Percentiles rank a stretch among this genome's conserved stretches.
phyloP scores from a whole-genome alignment of 495 filamentous ascomycete species.

The Tetracladium marchalianum region DNA sequence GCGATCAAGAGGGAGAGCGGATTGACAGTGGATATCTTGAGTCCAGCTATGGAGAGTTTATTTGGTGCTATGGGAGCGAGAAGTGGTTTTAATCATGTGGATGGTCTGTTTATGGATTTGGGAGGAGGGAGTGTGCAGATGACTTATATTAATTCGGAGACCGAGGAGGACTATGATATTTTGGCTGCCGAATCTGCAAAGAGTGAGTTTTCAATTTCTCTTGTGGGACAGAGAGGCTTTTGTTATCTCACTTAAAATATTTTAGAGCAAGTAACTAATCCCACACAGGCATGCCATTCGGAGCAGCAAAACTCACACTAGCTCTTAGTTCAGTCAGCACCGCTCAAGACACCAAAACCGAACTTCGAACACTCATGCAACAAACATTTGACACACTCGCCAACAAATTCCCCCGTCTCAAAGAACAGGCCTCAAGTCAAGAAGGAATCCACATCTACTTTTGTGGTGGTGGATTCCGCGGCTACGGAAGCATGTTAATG shows the following conservation, averaged over 20 bases:
- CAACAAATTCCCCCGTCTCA: conserved; percentile 37
- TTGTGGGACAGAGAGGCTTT: background rate
- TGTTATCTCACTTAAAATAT: no score
- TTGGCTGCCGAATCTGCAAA: conserved; percentile 36
- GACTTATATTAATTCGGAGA: conserved; percentile 61
- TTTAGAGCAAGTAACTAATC: conserved; percentile 17
- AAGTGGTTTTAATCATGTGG: conserved; percentile 56
- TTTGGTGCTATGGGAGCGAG: conserved; percentile 79
- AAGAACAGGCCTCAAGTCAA: conserved; percentile 26
- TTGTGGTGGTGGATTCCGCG: conserved; percentile 83
- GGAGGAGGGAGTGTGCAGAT: conserved; percentile 89
- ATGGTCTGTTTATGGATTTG: conserved; percentile 76
- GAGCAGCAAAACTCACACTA: conserved; percentile 69
- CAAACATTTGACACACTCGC: conserved; percentile 42
- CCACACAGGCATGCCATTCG: conserved; percentile 55
- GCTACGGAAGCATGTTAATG: conserved; percentile 82
- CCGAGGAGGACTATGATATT: conserved; percentile 26
- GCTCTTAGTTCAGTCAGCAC: conserved; percentile 37
- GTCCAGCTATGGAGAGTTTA: conserved; percentile 71
- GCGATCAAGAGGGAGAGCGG: conserved; percentile 51
- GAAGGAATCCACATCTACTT: conserved; percentile 69
- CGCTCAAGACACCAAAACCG: conserved; percentile 34
- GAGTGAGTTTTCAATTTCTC: conserved; percentile 1
- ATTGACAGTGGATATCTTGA: conserved; percentile 59
- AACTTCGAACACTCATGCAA: conserved; percentile 49